phyloP scores from a whole-genome alignment of 1,139 yeast species.

The Sugiyamaella neomexicana region DNA sequence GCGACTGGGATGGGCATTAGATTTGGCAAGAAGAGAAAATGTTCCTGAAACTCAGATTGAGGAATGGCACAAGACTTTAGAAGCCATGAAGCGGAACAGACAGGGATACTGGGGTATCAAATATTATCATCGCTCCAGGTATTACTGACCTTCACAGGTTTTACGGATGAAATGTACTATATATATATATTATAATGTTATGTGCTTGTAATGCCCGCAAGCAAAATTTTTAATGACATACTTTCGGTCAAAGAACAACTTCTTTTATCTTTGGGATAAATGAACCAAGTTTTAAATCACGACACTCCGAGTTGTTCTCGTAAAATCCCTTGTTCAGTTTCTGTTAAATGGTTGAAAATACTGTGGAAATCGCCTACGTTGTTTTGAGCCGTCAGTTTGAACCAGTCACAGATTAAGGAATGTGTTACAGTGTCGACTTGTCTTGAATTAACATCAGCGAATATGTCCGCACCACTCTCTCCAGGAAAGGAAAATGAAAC shows the following conservation, averaged over 20 bases:
- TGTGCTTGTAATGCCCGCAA: too few relatives aligned
- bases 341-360: slow-evolving; percentile 54
- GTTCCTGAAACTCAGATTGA: slow-evolving; percentile 23
- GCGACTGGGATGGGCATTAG: slow-evolving; percentile 30
- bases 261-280: too few relatives aligned
- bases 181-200: too few relatives aligned
- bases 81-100: slow-evolving; percentile 19
- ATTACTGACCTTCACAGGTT: background rate
- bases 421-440: slow-evolving; percentile 20
- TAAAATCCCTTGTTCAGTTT: slow-evolving; percentile 57
- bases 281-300: background rate
- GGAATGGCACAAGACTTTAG: slow-evolving; percentile 23
- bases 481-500: slow-evolving; percentile 2
- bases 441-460: background rate
- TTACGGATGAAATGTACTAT: background rate
- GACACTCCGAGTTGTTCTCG: background rate
- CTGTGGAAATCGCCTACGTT: slow-evolving; percentile 56
- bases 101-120: slow-evolving; percentile 24
- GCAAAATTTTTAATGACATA: too few relatives aligned
- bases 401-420: slow-evolving; percentile 37
- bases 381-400: slow-evolving; percentile 25
- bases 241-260: too few relatives aligned
- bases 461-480: slow-evolving; percentile 1
- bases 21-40: slow-evolving; percentile 26
- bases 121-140: slow-evolving; percentile 11